phyloP scores from a whole-genome alignment of 179 eudicot genomes.

The Silene vulgaris region DNA sequence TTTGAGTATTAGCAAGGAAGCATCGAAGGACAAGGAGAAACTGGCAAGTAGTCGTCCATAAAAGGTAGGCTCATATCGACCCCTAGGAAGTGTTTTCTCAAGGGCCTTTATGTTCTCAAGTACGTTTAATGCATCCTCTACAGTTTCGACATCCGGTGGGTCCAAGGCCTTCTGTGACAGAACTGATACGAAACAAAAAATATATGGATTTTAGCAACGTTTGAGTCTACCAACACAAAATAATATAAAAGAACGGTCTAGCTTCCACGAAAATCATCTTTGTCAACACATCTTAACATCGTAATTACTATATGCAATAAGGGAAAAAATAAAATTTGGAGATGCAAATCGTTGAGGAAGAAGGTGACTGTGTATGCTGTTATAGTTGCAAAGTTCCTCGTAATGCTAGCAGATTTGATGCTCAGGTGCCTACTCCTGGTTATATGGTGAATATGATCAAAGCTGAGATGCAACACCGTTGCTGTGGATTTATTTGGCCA shows the following conservation, averaged over 20 bases:
- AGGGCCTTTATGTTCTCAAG: slow-evolving; percentile 58
- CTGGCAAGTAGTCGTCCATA: slow-evolving; percentile 73
- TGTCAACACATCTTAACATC: background rate
- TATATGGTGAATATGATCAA: too few relatives aligned
- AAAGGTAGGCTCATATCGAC: slow-evolving; percentile 83
- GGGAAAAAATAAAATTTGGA: background rate
- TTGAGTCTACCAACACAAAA: background rate
- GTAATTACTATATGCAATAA: background rate
- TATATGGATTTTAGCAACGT: background rate
- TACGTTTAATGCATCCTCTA: slow-evolving; percentile 66
- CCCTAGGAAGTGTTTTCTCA: slow-evolving; percentile 56
- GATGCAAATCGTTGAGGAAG: too few relatives aligned
- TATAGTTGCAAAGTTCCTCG: too few relatives aligned
- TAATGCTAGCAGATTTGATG: too few relatives aligned
- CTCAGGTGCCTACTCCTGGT: too few relatives aligned
- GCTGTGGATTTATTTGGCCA: too few relatives aligned
- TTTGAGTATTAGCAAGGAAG: slow-evolving; percentile 70
- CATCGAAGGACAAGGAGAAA: slow-evolving; percentile 79
- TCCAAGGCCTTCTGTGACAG: slow-evolving; percentile 82
- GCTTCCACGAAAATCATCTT: background rate
- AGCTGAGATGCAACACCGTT: too few relatives aligned
- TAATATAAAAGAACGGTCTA: background rate
- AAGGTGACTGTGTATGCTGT: too few relatives aligned
- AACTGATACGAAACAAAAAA: slow-evolving; percentile 35
- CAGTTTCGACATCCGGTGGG: slow-evolving; percentile 64